Evolutionary conservation across 805 yeast species (phyloP).

Genomic region (Yarrowia hollandica): DNA sequence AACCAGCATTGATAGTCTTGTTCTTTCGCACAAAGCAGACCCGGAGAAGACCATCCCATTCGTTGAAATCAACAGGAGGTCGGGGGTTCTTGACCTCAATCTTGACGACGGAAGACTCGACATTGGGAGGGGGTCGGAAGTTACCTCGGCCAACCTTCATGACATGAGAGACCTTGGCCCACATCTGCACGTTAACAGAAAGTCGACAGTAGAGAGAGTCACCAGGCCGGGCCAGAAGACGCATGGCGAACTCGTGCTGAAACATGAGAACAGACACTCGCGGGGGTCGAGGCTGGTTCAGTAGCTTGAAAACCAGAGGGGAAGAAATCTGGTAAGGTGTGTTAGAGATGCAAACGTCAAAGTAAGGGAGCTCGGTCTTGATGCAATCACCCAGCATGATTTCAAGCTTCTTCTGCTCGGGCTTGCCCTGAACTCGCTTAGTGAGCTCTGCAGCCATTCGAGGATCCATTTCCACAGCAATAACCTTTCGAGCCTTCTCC

Average conservation of each 20-base stretch:
- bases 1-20: slow-evolving; percentile 88
- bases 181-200: slow-evolving; percentile 97
- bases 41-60: slow-evolving; percentile 95
- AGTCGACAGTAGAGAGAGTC: slow-evolving; percentile 88
- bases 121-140: slow-evolving; percentile 98
- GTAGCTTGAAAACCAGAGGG: slow-evolving; percentile 88
- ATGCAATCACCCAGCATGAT: slow-evolving; percentile 93
- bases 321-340: slow-evolving; percentile 98
- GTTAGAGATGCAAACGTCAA: slow-evolving; percentile 93
- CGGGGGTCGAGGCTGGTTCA: slow-evolving; percentile 91
- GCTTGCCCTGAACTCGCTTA: slow-evolving; percentile 96
- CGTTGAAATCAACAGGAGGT: slow-evolving; percentile 90
- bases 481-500: slow-evolving; percentile 90
- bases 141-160: slow-evolving; percentile 98
- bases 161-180: slow-evolving; percentile 98
- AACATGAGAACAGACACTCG: slow-evolving; percentile 94
- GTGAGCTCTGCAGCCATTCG: slow-evolving; percentile 99
- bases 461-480: slow-evolving; percentile 99
- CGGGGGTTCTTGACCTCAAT: slow-evolving; percentile 89
- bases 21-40: slow-evolving; percentile 92
- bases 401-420: slow-evolving; percentile 86
- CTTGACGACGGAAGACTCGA: slow-evolving; percentile 93
- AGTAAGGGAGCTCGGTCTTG: slow-evolving; percentile 91
- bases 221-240: slow-evolving; percentile 95
- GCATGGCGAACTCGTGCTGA: slow-evolving; percentile 94